Conservation (phyloP, 1,139 yeast species). For the Sporopachydermia cereana region DNA sequence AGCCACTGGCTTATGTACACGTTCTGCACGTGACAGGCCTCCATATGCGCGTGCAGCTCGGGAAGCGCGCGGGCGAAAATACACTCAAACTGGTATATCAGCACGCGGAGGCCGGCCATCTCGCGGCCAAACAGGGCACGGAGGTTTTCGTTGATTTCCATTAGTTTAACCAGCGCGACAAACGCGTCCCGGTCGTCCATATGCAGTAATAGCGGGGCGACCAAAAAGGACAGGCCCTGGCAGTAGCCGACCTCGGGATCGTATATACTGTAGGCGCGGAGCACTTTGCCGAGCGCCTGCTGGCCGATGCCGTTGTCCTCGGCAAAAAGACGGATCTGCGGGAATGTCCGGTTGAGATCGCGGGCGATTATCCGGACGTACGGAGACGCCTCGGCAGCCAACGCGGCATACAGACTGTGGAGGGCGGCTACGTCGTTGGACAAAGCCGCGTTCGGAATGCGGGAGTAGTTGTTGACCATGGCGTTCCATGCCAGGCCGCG, state of each 20-base stretch:
- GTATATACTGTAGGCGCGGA: slow-evolving; percentile 56
- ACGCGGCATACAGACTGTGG: slow-evolving; percentile 28
- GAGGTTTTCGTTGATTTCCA: slow-evolving; percentile 47
- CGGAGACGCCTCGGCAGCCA: slow-evolving; percentile 32
- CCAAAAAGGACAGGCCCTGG: slow-evolving; percentile 57
- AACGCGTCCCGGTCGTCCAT: slow-evolving; percentile 37
- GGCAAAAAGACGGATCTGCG: slow-evolving; percentile 40
- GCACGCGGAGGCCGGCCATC: slow-evolving; percentile 42
- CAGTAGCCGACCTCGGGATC: slow-evolving; percentile 64
- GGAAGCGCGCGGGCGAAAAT: slow-evolving; percentile 33
- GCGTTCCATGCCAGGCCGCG: slow-evolving; percentile 28
- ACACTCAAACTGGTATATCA: slow-evolving; percentile 41
- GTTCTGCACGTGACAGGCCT: slow-evolving; percentile 21
- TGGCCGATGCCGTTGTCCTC: slow-evolving; percentile 34
- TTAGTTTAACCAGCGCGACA: slow-evolving; percentile 43
- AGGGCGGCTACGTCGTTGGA: slow-evolving; percentile 16
- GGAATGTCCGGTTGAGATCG: slow-evolving; percentile 55
- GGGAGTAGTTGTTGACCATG: slow-evolving; percentile 23
- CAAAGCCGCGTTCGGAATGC: slow-evolving; percentile 7
- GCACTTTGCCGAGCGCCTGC: slow-evolving; percentile 39
- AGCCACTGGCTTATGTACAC: slow-evolving; percentile 48
- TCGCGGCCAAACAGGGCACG: slow-evolving; percentile 49
- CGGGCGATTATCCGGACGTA: slow-evolving; percentile 44
- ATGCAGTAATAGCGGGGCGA: slow-evolving; percentile 49
- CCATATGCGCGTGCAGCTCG: slow-evolving; percentile 36